Percentiles rank a stretch among this genome's conserved stretches.
Conservation (phyloP, 2,329 filamentous ascomycete species). For the Pezicula neosporulosa region DNA sequence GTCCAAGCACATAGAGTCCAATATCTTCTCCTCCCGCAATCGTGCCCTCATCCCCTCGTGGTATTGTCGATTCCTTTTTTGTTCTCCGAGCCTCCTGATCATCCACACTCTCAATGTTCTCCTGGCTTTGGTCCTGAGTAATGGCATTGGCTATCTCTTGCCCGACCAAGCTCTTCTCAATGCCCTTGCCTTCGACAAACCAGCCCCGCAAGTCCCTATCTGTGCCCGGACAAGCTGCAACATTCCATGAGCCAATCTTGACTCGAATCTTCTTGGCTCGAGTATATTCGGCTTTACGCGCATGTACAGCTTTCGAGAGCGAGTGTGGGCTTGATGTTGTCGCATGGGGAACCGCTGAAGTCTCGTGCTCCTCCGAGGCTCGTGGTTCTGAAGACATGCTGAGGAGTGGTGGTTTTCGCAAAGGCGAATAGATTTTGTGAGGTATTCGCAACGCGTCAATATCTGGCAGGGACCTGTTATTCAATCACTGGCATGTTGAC, state of each 20-base stretch:
- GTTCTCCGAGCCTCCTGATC: constrained; percentile 42
- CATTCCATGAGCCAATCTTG: constrained; percentile 95
- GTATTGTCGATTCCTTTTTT: constrained; percentile 39
- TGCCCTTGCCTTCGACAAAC: constrained; percentile 77
- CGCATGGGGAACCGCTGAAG: constrained; percentile 1
- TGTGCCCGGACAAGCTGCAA: constrained; percentile 77
- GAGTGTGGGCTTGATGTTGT: constrained; percentile 47
- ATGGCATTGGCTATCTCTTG: constrained; percentile 42
- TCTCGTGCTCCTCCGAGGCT: constrained; percentile 8
- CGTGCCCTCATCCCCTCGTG: constrained; percentile 21
- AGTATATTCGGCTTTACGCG: constrained; percentile 76
- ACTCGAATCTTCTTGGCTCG: constrained; percentile 71
- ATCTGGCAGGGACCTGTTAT: neutral
- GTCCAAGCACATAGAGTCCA: constrained; percentile 82
- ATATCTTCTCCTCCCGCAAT: constrained; percentile 64
- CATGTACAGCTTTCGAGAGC: constrained; percentile 63
- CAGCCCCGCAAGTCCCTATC: constrained; percentile 85
- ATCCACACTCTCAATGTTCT: constrained; percentile 39
- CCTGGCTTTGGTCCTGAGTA: constrained; percentile 23
- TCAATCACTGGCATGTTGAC: neutral
- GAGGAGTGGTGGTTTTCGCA: neutral
- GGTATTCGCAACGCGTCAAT: no score
- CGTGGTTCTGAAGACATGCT: constrained; percentile 16
- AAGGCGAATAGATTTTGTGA: neutral
- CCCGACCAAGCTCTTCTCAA: constrained; percentile 60